These are phyloP conservation scores for Lumnitzera littorea DNA, from an alignment of 345 rosid genomes.

Conservation along the genomic window DNA sequence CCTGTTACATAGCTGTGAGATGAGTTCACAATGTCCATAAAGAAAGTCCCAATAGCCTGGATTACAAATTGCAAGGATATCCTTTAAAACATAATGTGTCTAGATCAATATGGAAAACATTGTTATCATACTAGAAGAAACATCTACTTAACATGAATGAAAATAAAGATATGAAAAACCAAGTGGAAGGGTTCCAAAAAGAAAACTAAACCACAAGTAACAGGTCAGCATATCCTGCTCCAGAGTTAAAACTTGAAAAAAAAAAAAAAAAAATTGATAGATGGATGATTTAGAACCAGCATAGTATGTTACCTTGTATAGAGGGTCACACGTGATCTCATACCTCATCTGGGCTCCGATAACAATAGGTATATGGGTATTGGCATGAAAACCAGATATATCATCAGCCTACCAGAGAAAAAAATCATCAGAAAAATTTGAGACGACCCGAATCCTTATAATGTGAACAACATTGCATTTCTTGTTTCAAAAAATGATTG, in stretches of 20 bases:
- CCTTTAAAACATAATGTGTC: not conserved
- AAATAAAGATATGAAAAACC: too few species aligned
- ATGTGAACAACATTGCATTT: too few species aligned
- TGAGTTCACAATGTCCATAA: constrained; percentile 78
- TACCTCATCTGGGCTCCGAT: constrained; percentile 91
- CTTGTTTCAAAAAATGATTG: too few species aligned
- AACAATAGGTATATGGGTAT: constrained; percentile 88
- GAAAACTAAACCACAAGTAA: too few species aligned
- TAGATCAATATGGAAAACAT: too few species aligned
- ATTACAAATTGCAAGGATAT: constrained; percentile 3
- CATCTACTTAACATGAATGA: too few species aligned
- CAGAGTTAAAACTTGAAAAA: not conserved
- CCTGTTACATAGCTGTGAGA: constrained; percentile 93
- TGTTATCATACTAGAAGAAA: too few species aligned
- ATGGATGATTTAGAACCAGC: not conserved
- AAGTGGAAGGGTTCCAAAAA: too few species aligned
- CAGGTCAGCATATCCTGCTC: not conserved
- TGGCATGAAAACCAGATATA: constrained; percentile 79
- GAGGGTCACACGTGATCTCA: constrained; percentile 82
- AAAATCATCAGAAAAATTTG: not conserved
- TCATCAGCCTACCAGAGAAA: constrained; percentile 61
- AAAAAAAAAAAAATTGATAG: not conserved
- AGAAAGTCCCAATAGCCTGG: constrained; percentile 65
- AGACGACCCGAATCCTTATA: not conserved
- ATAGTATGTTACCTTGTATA: constrained; percentile 56